phyloP scores from a whole-genome alignment of 345 rosid species.

The Gossypium bickii region DNA sequence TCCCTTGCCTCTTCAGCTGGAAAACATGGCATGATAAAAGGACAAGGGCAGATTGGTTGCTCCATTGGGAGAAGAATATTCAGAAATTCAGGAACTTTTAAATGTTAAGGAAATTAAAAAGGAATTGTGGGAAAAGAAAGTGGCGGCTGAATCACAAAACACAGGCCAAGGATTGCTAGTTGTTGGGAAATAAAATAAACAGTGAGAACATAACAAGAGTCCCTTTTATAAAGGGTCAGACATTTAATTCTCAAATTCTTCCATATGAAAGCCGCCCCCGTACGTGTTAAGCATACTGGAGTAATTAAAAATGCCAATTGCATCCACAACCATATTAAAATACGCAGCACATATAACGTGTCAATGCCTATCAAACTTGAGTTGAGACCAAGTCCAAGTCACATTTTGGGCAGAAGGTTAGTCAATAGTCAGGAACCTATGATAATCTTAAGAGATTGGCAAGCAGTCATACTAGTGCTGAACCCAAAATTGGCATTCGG shows the following conservation, averaged over 20 bases:
- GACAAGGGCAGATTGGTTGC: not conserved
- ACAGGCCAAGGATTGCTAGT: not conserved
- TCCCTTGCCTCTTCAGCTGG: slow-evolving; percentile 11
- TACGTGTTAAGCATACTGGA: not conserved
- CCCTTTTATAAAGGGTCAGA: not conserved
- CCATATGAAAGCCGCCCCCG: not conserved
- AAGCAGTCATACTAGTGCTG: no score
- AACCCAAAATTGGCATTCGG: no score
- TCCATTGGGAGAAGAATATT: not conserved
- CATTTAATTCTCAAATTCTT: not conserved
- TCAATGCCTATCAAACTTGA: no score
- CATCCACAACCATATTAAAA: not conserved
- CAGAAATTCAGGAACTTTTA: not conserved
- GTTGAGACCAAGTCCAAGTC: no score
- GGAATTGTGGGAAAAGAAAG: not conserved
- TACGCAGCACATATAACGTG: not conserved
- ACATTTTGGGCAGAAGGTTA: no score
- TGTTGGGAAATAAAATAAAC: not conserved
- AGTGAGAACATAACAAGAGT: not conserved
- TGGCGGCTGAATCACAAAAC: not conserved
- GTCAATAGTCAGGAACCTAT: no score
- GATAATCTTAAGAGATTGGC: no score
- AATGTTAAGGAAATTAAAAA: no score
- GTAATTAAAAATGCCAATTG: not conserved
- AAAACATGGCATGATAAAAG: not conserved